These are phyloP conservation scores for Clavariopsis aquatica DNA, from an alignment of 495 filamentous ascomycete species.

Conservation along the genomic window DNA sequence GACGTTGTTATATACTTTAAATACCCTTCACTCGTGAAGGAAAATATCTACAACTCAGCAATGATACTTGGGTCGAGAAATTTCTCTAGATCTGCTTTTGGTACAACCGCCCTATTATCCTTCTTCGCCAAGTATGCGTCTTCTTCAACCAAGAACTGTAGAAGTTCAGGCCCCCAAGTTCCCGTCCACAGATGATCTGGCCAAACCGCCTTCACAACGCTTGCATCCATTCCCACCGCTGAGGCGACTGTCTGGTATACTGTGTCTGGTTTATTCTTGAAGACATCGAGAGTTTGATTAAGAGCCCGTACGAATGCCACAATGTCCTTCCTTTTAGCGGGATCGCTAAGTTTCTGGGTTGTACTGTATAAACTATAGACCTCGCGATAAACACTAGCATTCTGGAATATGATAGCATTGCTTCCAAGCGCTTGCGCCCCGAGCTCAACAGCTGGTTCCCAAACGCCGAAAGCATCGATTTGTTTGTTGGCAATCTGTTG, in stretches of 20 bases:
- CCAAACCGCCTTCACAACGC: constrained; percentile 48
- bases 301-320: constrained; percentile 47
- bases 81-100: constrained; percentile 42
- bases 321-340: constrained; percentile 44
- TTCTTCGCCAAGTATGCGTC: constrained; percentile 46
- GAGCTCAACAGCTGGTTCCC: constrained; percentile 51
- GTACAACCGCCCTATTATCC: constrained; percentile 37
- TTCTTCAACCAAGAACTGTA: constrained; percentile 46
- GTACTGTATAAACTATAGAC: constrained; percentile 50
- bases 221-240: constrained; percentile 41
- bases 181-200: constrained; percentile 48
- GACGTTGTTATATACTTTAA: no score
- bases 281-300: constrained; percentile 44
- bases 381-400: constrained; percentile 49
- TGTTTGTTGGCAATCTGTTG: constrained; percentile 40
- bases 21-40: no score
- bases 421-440: constrained; percentile 38
- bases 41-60: constrained; percentile 10
- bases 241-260: constrained; percentile 42
- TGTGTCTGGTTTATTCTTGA: constrained; percentile 41
- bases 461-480: constrained; percentile 51
- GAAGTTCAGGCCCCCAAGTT: constrained; percentile 42
- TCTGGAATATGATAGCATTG: constrained; percentile 44
- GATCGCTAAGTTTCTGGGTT: constrained; percentile 45
- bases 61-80: constrained; percentile 44